Conservation (phyloP, 352 stramenopile genomes). For the Blastocystis sp. region DNA sequence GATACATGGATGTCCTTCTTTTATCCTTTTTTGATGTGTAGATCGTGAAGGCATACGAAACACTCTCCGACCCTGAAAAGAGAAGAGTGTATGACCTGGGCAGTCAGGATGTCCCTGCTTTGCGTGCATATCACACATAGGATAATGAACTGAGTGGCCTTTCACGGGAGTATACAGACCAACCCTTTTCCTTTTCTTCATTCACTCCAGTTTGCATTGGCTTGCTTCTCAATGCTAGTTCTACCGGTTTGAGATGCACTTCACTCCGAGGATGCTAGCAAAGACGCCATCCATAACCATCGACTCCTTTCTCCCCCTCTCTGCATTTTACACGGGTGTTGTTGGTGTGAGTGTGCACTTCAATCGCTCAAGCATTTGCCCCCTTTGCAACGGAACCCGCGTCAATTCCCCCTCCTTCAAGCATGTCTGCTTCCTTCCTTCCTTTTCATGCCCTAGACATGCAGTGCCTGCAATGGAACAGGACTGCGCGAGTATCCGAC, state of each 20-base stretch:
- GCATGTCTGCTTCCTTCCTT: not conserved
- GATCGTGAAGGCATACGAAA: conserved; percentile 66
- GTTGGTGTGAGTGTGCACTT: not conserved
- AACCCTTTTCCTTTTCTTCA: conserved; percentile 35
- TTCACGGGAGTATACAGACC: conserved; percentile 31
- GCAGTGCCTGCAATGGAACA: conserved; percentile 50
- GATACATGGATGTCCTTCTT: conserved; percentile 41
- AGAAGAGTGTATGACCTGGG: conserved; percentile 21
- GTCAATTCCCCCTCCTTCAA: not conserved
- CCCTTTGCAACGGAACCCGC: conserved; percentile 9
- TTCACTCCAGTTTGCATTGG: conserved; percentile 29
- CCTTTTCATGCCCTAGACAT: not conserved
- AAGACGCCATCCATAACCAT: conserved; percentile 25
- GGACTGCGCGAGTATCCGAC: conserved; percentile 19
- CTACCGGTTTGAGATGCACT: conserved; percentile 42
- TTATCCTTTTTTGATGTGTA: not conserved
- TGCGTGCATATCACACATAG: not conserved
- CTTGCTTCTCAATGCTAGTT: not conserved
- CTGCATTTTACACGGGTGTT: conserved; percentile 22
- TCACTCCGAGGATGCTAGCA: not conserved
- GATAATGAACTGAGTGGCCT: not conserved
- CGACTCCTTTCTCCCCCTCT: not conserved
- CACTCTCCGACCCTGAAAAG: conserved; percentile 45
- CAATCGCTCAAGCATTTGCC: conserved; percentile 39
- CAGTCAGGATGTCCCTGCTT: not conserved